phyloP scores from a whole-genome alignment of 495 filamentous ascomycete species.

The Neohortaea acidophila region DNA sequence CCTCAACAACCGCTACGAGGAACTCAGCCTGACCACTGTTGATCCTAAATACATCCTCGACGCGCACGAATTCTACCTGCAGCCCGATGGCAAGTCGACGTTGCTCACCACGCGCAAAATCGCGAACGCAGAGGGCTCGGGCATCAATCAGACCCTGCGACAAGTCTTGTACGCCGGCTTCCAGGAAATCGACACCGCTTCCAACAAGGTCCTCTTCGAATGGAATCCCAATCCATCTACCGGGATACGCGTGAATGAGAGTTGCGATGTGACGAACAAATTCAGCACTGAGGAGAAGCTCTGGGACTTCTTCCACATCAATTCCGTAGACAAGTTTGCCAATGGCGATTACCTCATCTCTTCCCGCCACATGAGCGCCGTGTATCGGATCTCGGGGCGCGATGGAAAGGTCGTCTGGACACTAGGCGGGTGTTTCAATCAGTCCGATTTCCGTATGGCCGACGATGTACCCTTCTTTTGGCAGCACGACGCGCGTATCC shows the following conservation, averaged over 20 bases:
- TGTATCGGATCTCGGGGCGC: slow-evolving; percentile 18
- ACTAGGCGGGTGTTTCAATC: slow-evolving; percentile 20
- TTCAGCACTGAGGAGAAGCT: slow-evolving; percentile 17
- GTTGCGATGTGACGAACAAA: slow-evolving; percentile 4
- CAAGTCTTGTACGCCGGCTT: too few species aligned
- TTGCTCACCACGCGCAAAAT: too few species aligned
- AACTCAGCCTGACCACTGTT: too few species aligned
- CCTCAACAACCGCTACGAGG: too few species aligned
- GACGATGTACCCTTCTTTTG: slow-evolving; percentile 32
- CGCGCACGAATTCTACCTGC: too few species aligned
- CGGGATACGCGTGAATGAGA: slow-evolving; percentile 15
- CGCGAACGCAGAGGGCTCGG: background rate
- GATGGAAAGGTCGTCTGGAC: slow-evolving; percentile 18
- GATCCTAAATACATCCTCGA: too few species aligned
- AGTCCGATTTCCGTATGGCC: slow-evolving; percentile 15
- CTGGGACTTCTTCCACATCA: slow-evolving; percentile 17
- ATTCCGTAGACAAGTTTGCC: slow-evolving; percentile 21
- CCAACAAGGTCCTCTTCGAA: slow-evolving; percentile 22
- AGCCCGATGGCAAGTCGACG: too few species aligned
- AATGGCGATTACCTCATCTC: slow-evolving; percentile 22
- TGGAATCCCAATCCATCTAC: slow-evolving; percentile 30
- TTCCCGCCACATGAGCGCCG: slow-evolving; percentile 13
- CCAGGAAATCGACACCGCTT: slow-evolving; percentile 20
- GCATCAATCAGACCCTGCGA: too few species aligned
- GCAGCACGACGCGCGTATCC: slow-evolving; percentile 45